Evolutionary conservation across 805 yeast species (phyloP).

Genomic region (Wickerhamomyces xylosicus): DNA sequence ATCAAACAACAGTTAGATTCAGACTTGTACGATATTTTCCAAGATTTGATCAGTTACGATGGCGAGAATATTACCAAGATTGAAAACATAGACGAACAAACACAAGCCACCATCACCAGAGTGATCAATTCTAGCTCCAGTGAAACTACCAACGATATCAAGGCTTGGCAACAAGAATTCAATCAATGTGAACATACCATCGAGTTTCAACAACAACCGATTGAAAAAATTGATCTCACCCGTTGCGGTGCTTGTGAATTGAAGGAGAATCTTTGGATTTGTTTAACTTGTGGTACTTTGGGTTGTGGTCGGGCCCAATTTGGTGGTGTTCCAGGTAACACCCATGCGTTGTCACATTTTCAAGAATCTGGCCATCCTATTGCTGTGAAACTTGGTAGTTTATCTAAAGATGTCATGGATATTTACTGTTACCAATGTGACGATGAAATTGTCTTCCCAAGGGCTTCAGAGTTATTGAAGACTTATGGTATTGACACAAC

Average conservation of each 20-base stretch:
- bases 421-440: constrained; percentile 83
- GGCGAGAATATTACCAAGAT: constrained; percentile 25
- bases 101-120: constrained; percentile 24
- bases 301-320: constrained; percentile 95
- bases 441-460: constrained; percentile 78
- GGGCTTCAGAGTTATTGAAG: constrained; percentile 33
- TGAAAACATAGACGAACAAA: constrained; percentile 10
- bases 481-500: constrained; percentile 60
- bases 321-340: constrained; percentile 89
- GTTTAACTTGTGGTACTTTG: constrained; percentile 80
- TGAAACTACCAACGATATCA: constrained; percentile 54
- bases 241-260: constrained; percentile 54
- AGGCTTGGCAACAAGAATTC: constrained; percentile 89
- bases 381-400: constrained; percentile 85
- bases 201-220: constrained; percentile 33
- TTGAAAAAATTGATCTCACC: constrained; percentile 22
- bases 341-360: constrained; percentile 78
- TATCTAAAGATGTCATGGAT: constrained; percentile 72
- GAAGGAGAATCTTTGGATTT: constrained; percentile 79
- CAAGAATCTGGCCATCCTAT: constrained; percentile 56
- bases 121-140: constrained; percentile 51
- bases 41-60: constrained; percentile 10
- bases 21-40: constrained; percentile 43
- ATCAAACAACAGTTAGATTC: constrained; percentile 53
- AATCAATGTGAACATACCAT: constrained; percentile 69